A percentile compares a stretch with the other conserved stretches of the same genome.
Conservation (phyloP, 176 grass and related monocot species). For the Aegilops tauschii region DNA sequence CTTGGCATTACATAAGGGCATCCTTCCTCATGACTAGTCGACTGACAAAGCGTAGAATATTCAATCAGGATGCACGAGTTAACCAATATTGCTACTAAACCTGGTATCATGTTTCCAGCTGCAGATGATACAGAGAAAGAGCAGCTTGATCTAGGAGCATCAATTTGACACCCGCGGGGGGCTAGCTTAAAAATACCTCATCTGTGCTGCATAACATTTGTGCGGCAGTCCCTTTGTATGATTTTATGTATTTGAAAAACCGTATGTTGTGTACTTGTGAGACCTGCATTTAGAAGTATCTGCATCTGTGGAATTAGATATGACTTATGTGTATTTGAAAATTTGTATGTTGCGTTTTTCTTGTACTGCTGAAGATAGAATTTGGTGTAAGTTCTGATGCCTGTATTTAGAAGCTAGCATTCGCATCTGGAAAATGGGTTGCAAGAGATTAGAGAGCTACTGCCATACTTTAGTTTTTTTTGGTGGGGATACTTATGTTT, state of each 20-base stretch:
- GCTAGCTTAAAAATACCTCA: neutral
- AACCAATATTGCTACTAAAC: neutral
- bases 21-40: neutral
- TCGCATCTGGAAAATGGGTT: neutral
- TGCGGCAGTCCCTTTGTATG: neutral
- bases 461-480: no score
- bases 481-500: neutral
- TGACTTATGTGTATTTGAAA: neutral
- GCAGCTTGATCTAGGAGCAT: neutral
- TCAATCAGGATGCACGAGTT: neutral
- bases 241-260: conserved; percentile 7
- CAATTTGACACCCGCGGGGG: neutral
- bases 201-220: neutral
- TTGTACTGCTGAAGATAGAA: neutral
- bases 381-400: neutral
- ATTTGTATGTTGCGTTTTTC: neutral
- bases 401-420: neutral
- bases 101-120: neutral
- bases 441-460: neutral
- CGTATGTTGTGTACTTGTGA: neutral
- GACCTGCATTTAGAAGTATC: neutral
- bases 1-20: neutral
- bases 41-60: neutral
- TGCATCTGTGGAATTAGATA: neutral
- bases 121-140: neutral